Evolutionary conservation across 1,284 basidiomycete genomes (phyloP).

Genomic region (Ganoderma leucocontextum): DNA sequence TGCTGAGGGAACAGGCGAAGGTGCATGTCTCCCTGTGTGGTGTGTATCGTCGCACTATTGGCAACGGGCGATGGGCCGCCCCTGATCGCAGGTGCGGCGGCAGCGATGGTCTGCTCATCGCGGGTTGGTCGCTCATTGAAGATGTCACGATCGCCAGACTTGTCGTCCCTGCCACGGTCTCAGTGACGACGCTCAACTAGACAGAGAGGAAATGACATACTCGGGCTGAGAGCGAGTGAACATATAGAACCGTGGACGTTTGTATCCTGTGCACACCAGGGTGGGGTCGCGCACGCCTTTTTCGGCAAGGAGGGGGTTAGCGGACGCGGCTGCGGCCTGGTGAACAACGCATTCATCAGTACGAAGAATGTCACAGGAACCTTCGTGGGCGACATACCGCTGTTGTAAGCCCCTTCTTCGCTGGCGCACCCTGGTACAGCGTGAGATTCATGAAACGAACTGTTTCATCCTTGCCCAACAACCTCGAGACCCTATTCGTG

Average conservation of each 20-base stretch:
- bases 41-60: conserved; percentile 90
- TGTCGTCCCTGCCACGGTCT: conserved; percentile 70
- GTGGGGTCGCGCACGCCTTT: conserved; percentile 89
- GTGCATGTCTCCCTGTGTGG: conserved; percentile 94
- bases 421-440: conserved; percentile 93
- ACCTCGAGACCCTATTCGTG: conserved; percentile 90
- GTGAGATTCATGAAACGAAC: conserved; percentile 90
- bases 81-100: conserved; percentile 63
- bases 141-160: conserved; percentile 92
- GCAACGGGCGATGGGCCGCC: conserved; percentile 73
- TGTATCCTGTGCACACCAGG: conserved; percentile 93
- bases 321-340: conserved; percentile 93
- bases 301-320: conserved; percentile 92
- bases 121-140: conserved; percentile 98
- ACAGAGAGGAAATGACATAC: conserved; percentile 52
- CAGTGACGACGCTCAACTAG: conserved; percentile 18
- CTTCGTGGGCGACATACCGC: conserved; percentile 57
- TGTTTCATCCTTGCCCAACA: conserved; percentile 95
- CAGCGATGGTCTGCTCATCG: conserved; percentile 93
- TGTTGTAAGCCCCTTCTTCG: conserved; percentile 87
- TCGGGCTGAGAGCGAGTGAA: conserved; percentile 94
- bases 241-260: conserved; percentile 95
- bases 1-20: conserved; percentile 91
- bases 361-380: neutral
- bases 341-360: neutral